phyloP scores from a whole-genome alignment of 2,329 filamentous ascomycete species.

The Cyphellophora europaea region DNA sequence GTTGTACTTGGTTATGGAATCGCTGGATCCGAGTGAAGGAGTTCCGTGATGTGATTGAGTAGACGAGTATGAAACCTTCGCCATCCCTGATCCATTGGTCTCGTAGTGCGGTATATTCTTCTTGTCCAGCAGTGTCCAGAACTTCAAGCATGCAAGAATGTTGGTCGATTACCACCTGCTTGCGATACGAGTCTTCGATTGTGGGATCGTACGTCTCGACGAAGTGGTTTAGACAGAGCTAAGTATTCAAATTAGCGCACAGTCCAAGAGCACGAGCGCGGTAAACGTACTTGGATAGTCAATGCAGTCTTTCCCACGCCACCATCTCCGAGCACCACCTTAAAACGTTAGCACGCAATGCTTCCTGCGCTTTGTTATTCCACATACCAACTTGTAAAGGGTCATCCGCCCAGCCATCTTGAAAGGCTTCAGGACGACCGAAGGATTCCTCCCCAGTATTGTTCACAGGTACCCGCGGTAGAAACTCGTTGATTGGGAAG shows the following conservation, averaged over 20 bases:
- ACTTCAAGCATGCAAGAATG: conserved; percentile 97
- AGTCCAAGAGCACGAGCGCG: too few species aligned
- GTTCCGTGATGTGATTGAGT: conserved; percentile 94
- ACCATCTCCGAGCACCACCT: conserved; percentile 78
- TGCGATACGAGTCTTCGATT: conserved; percentile 60
- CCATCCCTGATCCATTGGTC: conserved; percentile 99
- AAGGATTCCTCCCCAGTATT: too few species aligned
- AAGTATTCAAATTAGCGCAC: conserved; percentile 7
- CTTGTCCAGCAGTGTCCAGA: conserved; percentile 92
- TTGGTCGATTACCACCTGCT: conserved; percentile 74
- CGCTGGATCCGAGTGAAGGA: conserved; percentile 91
- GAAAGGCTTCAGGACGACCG: too few species aligned
- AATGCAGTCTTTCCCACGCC: conserved; percentile 90
- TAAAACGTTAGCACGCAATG: neutral
- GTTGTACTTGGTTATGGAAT: conserved; percentile 93
- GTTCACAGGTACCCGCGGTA: too few species aligned
- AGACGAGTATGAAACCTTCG: conserved; percentile 94
- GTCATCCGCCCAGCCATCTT: conserved; percentile 87
- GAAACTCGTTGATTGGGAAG: too few species aligned
- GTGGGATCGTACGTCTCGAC: conserved; percentile 77
- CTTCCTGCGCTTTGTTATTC: neutral
- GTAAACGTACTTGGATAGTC: conserved; percentile 59
- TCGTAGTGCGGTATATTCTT: conserved; percentile 92
- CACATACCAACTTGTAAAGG: conserved; percentile 70
- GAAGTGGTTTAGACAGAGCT: conserved; percentile 96